Conservation (phyloP, 2,329 filamentous ascomycete species). For the Purpureocillium lavendulum region DNA sequence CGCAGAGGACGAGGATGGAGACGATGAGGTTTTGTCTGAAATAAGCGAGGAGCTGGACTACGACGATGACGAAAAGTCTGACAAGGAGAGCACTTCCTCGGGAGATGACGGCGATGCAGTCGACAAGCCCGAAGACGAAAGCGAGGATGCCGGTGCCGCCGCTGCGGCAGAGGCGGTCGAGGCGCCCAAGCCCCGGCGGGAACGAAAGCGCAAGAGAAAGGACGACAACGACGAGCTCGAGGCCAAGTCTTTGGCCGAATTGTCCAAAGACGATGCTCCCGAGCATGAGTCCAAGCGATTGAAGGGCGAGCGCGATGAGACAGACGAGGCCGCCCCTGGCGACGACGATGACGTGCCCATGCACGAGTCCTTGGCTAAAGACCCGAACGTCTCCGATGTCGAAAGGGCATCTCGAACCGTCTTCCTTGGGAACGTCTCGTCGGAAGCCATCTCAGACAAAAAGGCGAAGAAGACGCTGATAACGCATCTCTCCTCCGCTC, state of each 20-base stretch:
- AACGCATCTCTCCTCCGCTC: conserved; percentile 68
- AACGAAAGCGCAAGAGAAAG: conserved; percentile 58
- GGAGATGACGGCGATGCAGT: conserved; percentile 14
- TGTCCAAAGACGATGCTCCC: conserved; percentile 52
- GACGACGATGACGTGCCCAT: conserved; percentile 36
- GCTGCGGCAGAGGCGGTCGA: conserved; percentile 23
- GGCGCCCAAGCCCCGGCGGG: conserved; percentile 23
- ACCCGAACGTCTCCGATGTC: conserved; percentile 52
- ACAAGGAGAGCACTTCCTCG: conserved; percentile 19
- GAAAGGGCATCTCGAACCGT: conserved; percentile 86
- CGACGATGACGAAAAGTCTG: conserved; percentile 18
- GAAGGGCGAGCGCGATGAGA: conserved; percentile 35
- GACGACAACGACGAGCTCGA: conserved; percentile 64
- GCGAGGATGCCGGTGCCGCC: conserved; percentile 14
- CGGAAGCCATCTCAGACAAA: conserved; percentile 74
- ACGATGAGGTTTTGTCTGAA: conserved; percentile 23
- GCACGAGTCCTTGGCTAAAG: conserved; percentile 48
- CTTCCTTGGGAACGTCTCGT: conserved; percentile 87
- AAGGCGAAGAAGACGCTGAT: conserved; percentile 69
- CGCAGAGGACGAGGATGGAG: conserved; percentile 13
- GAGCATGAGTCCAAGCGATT: conserved; percentile 46
- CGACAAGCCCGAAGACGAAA: conserved; percentile 15
- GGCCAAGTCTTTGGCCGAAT: conserved; percentile 57
- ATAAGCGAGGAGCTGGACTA: conserved; percentile 15
- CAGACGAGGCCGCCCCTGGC: conserved; percentile 33